Evolutionary conservation across 805 yeast species (phyloP), one percentile per base, ranked within the genome.

Genomic region (Monosporozyma yasuniensis): DNA sequence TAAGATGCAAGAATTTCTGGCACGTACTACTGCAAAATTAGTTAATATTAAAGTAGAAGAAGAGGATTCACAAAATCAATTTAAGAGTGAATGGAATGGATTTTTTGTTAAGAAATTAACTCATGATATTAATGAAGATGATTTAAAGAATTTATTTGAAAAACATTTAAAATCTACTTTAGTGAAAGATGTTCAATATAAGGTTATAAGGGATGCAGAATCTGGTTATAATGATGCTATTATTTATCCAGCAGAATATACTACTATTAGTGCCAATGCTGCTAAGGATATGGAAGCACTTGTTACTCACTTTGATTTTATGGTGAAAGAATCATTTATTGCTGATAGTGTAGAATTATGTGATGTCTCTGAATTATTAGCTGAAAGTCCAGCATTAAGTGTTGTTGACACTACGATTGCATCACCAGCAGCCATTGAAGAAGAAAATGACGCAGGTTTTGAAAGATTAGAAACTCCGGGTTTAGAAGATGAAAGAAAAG

Each of bases 41-140:
- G 25, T 63, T 34, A 60, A 64, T 53, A 42, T 58, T 52, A 32
- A 59, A 54, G 53, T 62, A 47, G 52, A 53, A 2, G 59, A 60
- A 9, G 54, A 32, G n/a, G 37, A 32, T 23, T 42, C 42, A 21
- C 42, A 21, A n/a, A n/a, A 16, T 12, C 14, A 28, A 4, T 18
- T 25, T 4, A 37, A 35, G 27, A 37, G 16, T 35, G 60, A 69
- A 11, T 61, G 59, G 64, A 83, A 83, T 63, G 80, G 84, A 1
- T 68, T 84, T 47, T 57, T 77, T 14, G 72, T 84, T 11, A 68
- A 69, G 34, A 81, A 78, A 49, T 70, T 79, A 2, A 75, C 76
- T 37, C 69, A 75, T 46, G 87, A 86, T 0, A 70, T 76, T 1
- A 74, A 80, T 0, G 67, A 65, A 47, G 73, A 72, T 8, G 76